Percentiles rank a stretch among this genome's conserved stretches.
Evolutionary conservation across 139 green algal species (phyloP).

Genomic region (Deuterostichococcus epilithicus): DNA sequence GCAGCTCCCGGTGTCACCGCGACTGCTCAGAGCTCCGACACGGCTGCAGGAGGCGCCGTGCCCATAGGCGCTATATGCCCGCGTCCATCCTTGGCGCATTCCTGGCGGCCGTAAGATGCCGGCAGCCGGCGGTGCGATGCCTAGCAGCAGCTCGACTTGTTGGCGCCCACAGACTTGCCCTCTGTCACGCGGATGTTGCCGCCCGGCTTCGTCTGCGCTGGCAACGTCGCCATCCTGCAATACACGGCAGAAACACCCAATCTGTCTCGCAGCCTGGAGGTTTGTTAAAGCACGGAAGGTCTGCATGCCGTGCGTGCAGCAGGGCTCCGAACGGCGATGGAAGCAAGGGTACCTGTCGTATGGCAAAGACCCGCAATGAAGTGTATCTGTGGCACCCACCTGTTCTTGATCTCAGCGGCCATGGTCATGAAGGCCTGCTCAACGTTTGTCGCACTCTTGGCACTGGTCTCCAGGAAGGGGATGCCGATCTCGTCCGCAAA

Average conservation of each 20-base stretch:
- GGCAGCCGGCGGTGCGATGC: no score
- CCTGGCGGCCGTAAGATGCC: no score
- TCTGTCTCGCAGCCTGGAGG: not conserved
- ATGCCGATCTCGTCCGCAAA: conserved; percentile 99
- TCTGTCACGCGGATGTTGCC: conserved; percentile 74
- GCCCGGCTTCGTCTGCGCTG: conserved; percentile 63
- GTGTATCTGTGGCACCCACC: conserved; percentile 13
- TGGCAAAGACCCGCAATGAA: not conserved
- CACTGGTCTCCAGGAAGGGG: conserved; percentile 97
- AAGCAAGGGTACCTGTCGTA: not conserved
- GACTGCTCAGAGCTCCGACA: no score
- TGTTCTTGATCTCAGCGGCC: conserved; percentile 99
- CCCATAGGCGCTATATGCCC: no score
- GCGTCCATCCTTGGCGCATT: no score
- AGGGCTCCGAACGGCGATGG: not conserved
- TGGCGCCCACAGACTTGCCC: conserved; percentile 67
- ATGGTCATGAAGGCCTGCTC: conserved; percentile 99
- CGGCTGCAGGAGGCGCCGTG: no score
- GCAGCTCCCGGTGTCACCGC: no score
- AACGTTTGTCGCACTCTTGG: conserved; percentile 98
- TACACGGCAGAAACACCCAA: not conserved
- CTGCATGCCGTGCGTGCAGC: not conserved
- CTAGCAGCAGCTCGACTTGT: conserved; percentile 86
- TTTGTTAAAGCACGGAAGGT: not conserved
- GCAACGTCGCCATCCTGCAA: conserved; percentile 84